phyloP scores from a whole-genome alignment of 108 stramenopile genomes.

The Skeletonema tropicum region DNA sequence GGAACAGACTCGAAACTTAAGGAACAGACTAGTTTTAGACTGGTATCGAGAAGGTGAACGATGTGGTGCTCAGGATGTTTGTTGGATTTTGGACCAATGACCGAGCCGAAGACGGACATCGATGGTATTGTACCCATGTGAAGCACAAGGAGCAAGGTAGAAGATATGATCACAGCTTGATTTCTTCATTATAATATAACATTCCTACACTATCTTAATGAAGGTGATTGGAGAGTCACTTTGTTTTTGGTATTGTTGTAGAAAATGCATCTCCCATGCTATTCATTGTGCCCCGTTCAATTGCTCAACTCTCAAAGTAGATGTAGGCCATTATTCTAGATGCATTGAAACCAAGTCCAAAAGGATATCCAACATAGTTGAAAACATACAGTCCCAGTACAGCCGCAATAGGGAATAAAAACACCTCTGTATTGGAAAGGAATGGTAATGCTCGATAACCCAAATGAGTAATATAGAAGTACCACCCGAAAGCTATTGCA shows the following conservation, averaged over 20 bases:
- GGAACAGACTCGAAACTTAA: too few relatives aligned
- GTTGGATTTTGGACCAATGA: too few relatives aligned
- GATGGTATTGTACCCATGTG: too few relatives aligned
- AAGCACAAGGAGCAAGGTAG: too few relatives aligned
- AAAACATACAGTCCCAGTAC: constrained; percentile 74
- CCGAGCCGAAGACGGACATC: too few relatives aligned
- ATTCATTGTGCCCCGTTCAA: not conserved
- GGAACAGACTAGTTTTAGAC: too few relatives aligned
- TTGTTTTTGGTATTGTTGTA: not conserved
- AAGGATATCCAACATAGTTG: constrained; percentile 85
- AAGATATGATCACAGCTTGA: too few relatives aligned
- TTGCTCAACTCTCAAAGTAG: constrained; percentile 62
- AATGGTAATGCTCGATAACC: constrained; percentile 94
- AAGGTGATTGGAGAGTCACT: too few relatives aligned
- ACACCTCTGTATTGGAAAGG: constrained; percentile 93
- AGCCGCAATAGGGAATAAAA: constrained; percentile 93
- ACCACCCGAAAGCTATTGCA: constrained; percentile 88
- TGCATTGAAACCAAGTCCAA: constrained; percentile 89
- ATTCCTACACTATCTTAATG: too few relatives aligned
- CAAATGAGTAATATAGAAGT: constrained; percentile 97
- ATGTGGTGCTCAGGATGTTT: too few relatives aligned
- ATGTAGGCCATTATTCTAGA: constrained; percentile 78
- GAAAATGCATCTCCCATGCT: not conserved
- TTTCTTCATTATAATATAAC: too few relatives aligned
- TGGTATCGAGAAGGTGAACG: too few relatives aligned